Base-by-base conservation (phyloP, 1,284 basidiomycete species). In the Gymnopus androsaceus region DNA sequence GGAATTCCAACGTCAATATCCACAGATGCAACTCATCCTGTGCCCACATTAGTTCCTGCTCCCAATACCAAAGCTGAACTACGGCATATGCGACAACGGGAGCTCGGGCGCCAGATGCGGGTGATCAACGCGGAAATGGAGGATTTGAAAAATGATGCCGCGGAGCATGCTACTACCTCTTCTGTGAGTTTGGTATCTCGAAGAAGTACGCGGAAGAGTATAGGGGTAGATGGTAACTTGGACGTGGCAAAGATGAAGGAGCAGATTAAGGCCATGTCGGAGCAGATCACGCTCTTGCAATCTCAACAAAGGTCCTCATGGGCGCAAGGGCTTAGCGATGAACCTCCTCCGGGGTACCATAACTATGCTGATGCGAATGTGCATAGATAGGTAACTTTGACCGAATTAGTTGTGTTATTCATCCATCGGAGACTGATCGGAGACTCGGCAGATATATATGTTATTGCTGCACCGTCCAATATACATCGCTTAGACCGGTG, bases 321-420 rank as follows among this genome's bases (percentile, higher is more conserved):
- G 69, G 69, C 69, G 3, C 64, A 61, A 49, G 70, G 69, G 5
- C 52, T 70, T 40, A 67, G 67, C 14, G 63, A 71, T 41, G 69
- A 69, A 15, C 67, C 68, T 42, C 70, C 69, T 21, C 71, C 70
- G 11, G 15, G 45, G 41, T 46, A 42, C 41, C 2, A 54, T 54
- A 14, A 33, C 31, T n/a, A n/a, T n/a, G n/a, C n/a, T n/a, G n/a
- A n/a, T n/a, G n/a, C n/a, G n/a, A n/a, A n/a, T n/a, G n/a, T 23
- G 50, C n/a, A n/a, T n/a, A n/a, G n/a, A n/a, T n/a, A n/a, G 31
- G 7, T 27, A 21, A 27, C 12, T 15, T 17, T 23, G 23, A 9
- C 15, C 7, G 31, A 33, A 14, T 14, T 33, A 33, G 14, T 33
- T 33, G n/a, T n/a, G n/a, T n/a, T n/a, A n/a, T n/a, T n/a, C n/a